Base-by-base conservation (phyloP, 495 filamentous ascomycete species). In the Hypoxylon fragiforme region DNA sequence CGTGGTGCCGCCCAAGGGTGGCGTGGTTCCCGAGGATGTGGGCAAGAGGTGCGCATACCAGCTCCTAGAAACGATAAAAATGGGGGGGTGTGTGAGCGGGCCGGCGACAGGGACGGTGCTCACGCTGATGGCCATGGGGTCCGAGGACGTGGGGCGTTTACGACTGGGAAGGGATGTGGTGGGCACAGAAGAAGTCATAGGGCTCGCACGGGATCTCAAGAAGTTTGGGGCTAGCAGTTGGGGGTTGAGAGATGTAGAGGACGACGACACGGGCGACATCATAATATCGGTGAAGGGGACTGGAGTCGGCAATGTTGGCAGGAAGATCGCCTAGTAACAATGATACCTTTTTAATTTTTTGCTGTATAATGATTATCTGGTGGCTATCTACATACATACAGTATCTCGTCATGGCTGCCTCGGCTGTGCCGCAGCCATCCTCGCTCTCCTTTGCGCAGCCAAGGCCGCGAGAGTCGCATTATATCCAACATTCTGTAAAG, bases 101-200 rank as follows among this genome's bases (percentile, higher is more conserved):
- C 80, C 83, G 1, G 87, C 88, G 1, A 82, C 82, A 3, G 71
- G 80, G 3, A 90, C 85, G 0, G 79, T 95, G 70, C 66, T 97
- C 16, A 89, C 82, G 19, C 76, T 97, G 31, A 99, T 99, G 95
- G 91, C 90, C 21, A 97, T 99, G 94, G 92, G 95, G 2, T 78
- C 77, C 28, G 83, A 85, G 55, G 82, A 85, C 52, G 80, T 81
- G 6, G 80, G 81, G 13, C 65, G 80, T 55, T 62, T 81, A 32
- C 70, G 79, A 43, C 47, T 89, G 32, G 85, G 84, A n/a, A 85
- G 84, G 51, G 88, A 91, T 13, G 86, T 96, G 2, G 64, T 97
- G 35, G 91, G 85, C 2, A 85, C 81, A 16, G 90, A 95, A 64
- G 84, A 87, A 57, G 70, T 89, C 18, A 81, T 99, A 62, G 81